Evolutionary conservation across 2,329 filamentous ascomycete species (phyloP).

Genomic region (Paramyrothecium roridum): DNA sequence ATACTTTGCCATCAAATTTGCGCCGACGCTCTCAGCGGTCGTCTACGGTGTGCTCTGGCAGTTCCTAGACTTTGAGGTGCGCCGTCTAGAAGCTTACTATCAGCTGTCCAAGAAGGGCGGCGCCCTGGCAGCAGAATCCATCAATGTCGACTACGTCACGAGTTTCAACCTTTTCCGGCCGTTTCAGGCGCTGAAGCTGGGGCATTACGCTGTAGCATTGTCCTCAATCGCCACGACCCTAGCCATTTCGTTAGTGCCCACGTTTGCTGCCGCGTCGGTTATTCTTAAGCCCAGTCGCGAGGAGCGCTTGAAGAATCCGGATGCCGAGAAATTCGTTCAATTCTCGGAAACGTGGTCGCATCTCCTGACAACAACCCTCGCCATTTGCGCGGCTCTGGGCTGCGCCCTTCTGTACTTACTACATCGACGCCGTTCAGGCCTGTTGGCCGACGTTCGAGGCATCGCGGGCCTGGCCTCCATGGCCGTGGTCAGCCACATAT

Average conservation of each 20-base stretch:
- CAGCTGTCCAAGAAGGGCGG: slow-evolving; percentile 60
- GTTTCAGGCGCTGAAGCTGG: slow-evolving; percentile 56
- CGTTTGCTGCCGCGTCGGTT: slow-evolving; percentile 62
- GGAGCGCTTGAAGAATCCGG: slow-evolving; percentile 37
- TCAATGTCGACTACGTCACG: slow-evolving; percentile 74
- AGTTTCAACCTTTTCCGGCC: slow-evolving; percentile 65
- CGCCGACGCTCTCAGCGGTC: slow-evolving; percentile 59
- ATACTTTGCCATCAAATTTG: slow-evolving; percentile 63
- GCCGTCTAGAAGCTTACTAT: slow-evolving; percentile 64
- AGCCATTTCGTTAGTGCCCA: slow-evolving; percentile 66
- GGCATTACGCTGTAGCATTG: slow-evolving; percentile 66
- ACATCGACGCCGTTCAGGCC: slow-evolving; percentile 59
- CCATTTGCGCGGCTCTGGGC: slow-evolving; percentile 56
- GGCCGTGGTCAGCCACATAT: slow-evolving; percentile 70
- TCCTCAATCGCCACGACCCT: slow-evolving; percentile 64
- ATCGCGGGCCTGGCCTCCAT: slow-evolving; percentile 73
- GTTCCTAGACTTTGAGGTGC: slow-evolving; percentile 63
- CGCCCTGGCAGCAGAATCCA: slow-evolving; percentile 60
- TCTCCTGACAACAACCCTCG: slow-evolving; percentile 52
- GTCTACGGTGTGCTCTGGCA: slow-evolving; percentile 64
- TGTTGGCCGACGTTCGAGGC: slow-evolving; percentile 66
- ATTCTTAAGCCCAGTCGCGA: slow-evolving; percentile 51
- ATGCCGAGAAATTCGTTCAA: slow-evolving; percentile 48
- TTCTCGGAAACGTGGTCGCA: slow-evolving; percentile 60
- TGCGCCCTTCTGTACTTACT: slow-evolving; percentile 58